Base-by-base conservation (phyloP, 805 yeast species). In the Jamesozyma gamospora region DNA sequence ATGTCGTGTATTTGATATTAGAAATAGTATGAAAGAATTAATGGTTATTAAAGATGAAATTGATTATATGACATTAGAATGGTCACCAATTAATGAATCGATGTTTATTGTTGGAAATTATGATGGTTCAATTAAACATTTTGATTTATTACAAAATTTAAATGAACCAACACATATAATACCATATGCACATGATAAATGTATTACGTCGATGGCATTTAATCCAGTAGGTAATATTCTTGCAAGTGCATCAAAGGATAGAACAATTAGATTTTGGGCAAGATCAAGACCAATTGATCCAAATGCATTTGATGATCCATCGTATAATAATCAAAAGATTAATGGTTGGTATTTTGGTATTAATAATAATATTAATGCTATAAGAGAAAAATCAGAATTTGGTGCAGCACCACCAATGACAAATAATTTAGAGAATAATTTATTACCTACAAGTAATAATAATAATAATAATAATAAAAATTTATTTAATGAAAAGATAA, bases 181-280 rank as follows among this genome's bases (percentile, higher is more conserved):
- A 28, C 96, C 96, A 3, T 79, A 74, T 61, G 98, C 97, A 0
- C 99, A 92, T 59, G 96, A 87, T 53, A 83, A 84, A 64, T 94
- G 95, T 3, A 77, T 92, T 38, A 87, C 90, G 61, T 77, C 94
- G 3, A 60, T 92, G 41, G 90, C 88, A 44, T 92, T 87, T 56
- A 96, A 88, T 61, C 97, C 97, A 2, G 66, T 83, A 51, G 99
- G 99, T 3, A 96, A 92, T 62, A 66, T 90, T 37, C 65, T 92
- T 28, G 79, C 94, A 40, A 78, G 96, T 7, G 97, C 96, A 0
- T 90, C 96, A 15, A 86, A 92, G 41, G 99, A 92, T 60, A 75
- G 92, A 55, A 77, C 94, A 4, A 84, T 94, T 18, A 65, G 96
- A 41, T 84, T 94, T 62, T 92, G 99, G 99, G 77, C 88, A 25